Evolutionary conservation across 1,139 yeast species (phyloP).

Genomic region (Pichia sp.): DNA sequence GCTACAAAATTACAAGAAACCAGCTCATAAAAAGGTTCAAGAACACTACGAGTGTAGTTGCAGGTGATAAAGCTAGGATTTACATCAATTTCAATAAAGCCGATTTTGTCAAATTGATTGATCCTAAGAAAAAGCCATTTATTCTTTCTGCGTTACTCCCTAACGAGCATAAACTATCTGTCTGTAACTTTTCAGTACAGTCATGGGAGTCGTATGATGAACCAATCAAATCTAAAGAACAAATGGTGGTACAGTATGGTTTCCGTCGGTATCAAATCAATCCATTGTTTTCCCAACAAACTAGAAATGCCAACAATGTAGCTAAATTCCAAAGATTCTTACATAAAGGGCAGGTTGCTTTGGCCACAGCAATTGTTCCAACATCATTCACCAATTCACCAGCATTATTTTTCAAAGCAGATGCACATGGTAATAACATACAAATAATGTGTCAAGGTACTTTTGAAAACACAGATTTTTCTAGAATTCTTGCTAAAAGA

Average conservation of each 20-base stretch:
- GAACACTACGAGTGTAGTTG: conserved; percentile 49
- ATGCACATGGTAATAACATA: conserved; percentile 34
- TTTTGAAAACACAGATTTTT: conserved; percentile 77
- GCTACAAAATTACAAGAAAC: conserved; percentile 72
- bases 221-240: conserved; percentile 76
- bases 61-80: conserved; percentile 61
- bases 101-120: conserved; percentile 36
- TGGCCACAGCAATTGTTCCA: conserved; percentile 92
- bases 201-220: conserved; percentile 85
- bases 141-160: conserved; percentile 66
- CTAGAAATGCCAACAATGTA: conserved; percentile 74
- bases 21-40: conserved; percentile 57
- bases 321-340: conserved; percentile 80
- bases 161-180: conserved; percentile 82
- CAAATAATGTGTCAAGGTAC: conserved; percentile 87
- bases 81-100: conserved; percentile 55
- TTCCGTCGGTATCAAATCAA: conserved; percentile 80
- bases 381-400: conserved; percentile 78
- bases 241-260: conserved; percentile 84
- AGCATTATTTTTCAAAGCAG: conserved; percentile 55
- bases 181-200: conserved; percentile 72
- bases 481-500: conserved; percentile 81
- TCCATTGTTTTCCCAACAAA: conserved; percentile 78
- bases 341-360: conserved; percentile 65
- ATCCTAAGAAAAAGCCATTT: conserved; percentile 42